These are phyloP conservation scores for Komagataella phaffii DNA, from an alignment of 805 yeast genomes.

Conservation along the genomic window DNA sequence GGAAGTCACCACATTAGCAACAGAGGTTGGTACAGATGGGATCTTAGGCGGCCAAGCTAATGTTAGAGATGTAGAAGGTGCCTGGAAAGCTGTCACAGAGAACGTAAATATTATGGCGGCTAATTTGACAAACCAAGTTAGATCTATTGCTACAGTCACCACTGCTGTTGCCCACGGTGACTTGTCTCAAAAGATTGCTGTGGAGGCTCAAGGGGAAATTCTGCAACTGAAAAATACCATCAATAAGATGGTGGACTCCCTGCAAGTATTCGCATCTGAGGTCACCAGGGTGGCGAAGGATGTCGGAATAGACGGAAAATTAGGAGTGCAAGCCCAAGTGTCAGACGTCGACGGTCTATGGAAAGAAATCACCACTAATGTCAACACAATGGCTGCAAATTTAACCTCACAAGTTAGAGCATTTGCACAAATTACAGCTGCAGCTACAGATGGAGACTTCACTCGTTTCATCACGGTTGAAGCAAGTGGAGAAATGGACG, in stretches of 20 bases:
- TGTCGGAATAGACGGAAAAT: slow-evolving; percentile 87
- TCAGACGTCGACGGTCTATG: slow-evolving; percentile 84
- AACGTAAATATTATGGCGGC: slow-evolving; percentile 83
- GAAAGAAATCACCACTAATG: slow-evolving; percentile 87
- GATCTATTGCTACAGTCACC: slow-evolving; percentile 82
- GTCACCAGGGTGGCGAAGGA: slow-evolving; percentile 85
- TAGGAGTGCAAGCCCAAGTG: slow-evolving; percentile 87
- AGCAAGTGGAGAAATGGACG: slow-evolving; percentile 85
- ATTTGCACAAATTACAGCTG: slow-evolving; percentile 86
- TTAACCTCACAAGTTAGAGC: slow-evolving; percentile 88
- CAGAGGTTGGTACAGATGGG: slow-evolving; percentile 77
- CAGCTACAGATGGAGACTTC: slow-evolving; percentile 90
- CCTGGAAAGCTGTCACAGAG: slow-evolving; percentile 84
- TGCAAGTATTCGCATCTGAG: slow-evolving; percentile 78
- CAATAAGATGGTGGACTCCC: slow-evolving; percentile 86
- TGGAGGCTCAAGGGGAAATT: slow-evolving; percentile 85
- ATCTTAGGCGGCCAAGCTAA: slow-evolving; percentile 85
- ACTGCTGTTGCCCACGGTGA: slow-evolving; percentile 91
- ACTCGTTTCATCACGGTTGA: slow-evolving; percentile 84
- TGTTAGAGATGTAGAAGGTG: slow-evolving; percentile 74
- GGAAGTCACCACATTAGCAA: slow-evolving; percentile 78
- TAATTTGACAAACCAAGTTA: slow-evolving; percentile 76
- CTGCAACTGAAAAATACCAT: slow-evolving; percentile 76
- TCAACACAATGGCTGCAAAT: slow-evolving; percentile 89
- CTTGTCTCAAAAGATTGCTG: slow-evolving; percentile 72